Evolutionary conservation across 108 stramenopile species (phyloP).

Genomic region (Cyclotella kingstonii): DNA sequence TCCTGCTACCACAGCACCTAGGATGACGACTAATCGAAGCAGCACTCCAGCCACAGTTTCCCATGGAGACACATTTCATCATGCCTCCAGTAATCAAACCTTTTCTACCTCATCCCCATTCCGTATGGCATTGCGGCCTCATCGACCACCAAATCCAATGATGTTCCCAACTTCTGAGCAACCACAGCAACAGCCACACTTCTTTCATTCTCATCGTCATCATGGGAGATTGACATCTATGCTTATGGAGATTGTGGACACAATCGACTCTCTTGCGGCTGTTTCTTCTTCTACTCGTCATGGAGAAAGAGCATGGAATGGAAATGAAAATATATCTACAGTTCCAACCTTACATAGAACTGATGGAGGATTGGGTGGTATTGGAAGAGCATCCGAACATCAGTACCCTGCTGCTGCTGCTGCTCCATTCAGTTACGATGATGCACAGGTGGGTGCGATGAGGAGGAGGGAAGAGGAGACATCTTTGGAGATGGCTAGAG

Average conservation of each 20-base stretch:
- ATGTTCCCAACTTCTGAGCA: slow-evolving; percentile 2
- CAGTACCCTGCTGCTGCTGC: not conserved
- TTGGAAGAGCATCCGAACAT: slow-evolving; percentile 26
- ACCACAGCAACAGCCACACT: slow-evolving; percentile 4
- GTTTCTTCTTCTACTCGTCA: not conserved
- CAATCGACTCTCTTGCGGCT: slow-evolving; percentile 19
- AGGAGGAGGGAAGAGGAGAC: slow-evolving; percentile 28
- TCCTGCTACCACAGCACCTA: too few relatives aligned
- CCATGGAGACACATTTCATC: too few relatives aligned
- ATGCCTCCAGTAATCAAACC: not conserved
- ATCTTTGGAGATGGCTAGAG: slow-evolving; percentile 39
- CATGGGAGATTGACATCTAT: slow-evolving; percentile 29
- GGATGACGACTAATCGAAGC: too few relatives aligned
- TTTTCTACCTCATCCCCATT: slow-evolving; percentile 27
- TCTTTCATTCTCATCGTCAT: not conserved
- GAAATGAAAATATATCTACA: not conserved
- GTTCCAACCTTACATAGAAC: slow-evolving; percentile 41
- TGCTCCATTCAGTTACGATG: not conserved
- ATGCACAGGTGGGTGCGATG: not conserved
- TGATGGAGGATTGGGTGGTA: slow-evolving; percentile 36
- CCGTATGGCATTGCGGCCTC: slow-evolving; percentile 25
- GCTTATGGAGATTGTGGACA: slow-evolving; percentile 30
- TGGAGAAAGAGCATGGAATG: not conserved
- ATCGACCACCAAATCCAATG: slow-evolving; percentile 5
- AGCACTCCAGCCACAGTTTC: too few relatives aligned